A percentile compares a stretch with the other conserved stretches of the same genome.
Evolutionary conservation across 306 rosid species (phyloP).

Genomic region (Sicyos baderoa): DNA sequence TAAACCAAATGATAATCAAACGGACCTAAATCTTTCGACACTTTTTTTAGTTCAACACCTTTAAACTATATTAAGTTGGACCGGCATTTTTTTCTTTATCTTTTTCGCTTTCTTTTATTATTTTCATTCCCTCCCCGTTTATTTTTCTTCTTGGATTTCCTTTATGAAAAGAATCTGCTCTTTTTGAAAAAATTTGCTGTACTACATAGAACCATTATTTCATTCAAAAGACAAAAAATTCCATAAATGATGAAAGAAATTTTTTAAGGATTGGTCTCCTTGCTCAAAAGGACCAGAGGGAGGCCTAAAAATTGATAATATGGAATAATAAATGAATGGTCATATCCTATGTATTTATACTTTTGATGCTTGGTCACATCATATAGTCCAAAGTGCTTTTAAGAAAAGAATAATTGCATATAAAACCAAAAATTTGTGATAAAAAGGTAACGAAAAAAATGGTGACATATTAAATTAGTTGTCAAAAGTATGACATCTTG

Average conservation of each 20-base stretch:
- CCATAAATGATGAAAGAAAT: background rate
- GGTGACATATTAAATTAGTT: too few relatives aligned
- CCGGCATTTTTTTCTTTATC: background rate
- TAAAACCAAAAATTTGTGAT: background rate
- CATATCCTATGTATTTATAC: background rate
- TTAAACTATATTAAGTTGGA: background rate
- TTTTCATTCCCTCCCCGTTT: background rate
- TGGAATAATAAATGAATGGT: slow-evolving; percentile 10
- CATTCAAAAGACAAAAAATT: background rate
- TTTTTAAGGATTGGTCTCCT: background rate
- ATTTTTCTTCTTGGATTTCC: background rate
- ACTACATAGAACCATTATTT: background rate
- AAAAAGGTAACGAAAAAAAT: too few relatives aligned
- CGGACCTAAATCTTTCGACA: too few relatives aligned
- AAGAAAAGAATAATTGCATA: background rate
- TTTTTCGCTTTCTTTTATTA: background rate
- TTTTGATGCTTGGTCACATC: slow-evolving; percentile 7
- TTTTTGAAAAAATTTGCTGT: background rate
- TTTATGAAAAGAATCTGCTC: background rate
- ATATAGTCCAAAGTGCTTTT: background rate
- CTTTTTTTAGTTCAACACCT: background rate
- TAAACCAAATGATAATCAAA: too few relatives aligned
- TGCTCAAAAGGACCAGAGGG: background rate
- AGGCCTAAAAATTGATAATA: background rate
- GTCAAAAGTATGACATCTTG: too few relatives aligned